These are phyloP conservation scores for Penicillium paradoxum DNA, from an alignment of 495 filamentous ascomycete genomes.

Conservation along the genomic window DNA sequence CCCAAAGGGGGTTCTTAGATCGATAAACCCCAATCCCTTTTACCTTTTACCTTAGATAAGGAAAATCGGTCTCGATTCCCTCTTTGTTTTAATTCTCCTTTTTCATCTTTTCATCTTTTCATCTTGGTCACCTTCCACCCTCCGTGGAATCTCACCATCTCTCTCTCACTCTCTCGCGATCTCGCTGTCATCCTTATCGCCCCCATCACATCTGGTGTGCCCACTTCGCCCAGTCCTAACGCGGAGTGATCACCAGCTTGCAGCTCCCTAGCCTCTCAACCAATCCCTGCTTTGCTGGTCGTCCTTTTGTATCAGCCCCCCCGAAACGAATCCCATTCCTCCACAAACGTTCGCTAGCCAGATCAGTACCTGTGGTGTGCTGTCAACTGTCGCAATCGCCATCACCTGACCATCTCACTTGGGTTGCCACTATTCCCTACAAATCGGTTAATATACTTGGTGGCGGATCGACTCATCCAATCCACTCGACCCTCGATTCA, in stretches of 20 bases:
- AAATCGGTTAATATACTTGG: conserved; percentile 4
- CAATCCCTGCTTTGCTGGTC: conserved; percentile 10
- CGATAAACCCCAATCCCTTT: conserved; percentile 28
- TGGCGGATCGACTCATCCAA: background rate
- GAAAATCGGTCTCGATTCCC: background rate
- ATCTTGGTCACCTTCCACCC: background rate
- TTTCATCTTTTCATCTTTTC: background rate
- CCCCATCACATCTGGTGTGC: conserved; percentile 1
- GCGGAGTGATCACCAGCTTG: conserved; percentile 22
- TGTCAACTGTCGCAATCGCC: conserved; percentile 23
- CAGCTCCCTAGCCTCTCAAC: conserved; percentile 20
- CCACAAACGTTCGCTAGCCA: conserved; percentile 13
- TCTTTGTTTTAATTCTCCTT: conserved; percentile 12
- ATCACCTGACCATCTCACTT: conserved; percentile 27
- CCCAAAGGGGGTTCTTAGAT: conserved; percentile 24
- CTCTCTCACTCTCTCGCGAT: background rate
- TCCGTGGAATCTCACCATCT: conserved; percentile 1
- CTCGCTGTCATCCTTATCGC: background rate
- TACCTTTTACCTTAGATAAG: conserved; percentile 7
- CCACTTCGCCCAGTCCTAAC: conserved; percentile 8
- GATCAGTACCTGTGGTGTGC: conserved; percentile 9
- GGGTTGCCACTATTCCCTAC: conserved; percentile 21
- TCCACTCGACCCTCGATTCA: background rate
- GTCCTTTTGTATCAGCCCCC: conserved; percentile 7
- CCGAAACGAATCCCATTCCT: conserved; percentile 4